phyloP scores from a whole-genome alignment of 1,284 basidiomycete species.

The Boletus semigastroideus region DNA sequence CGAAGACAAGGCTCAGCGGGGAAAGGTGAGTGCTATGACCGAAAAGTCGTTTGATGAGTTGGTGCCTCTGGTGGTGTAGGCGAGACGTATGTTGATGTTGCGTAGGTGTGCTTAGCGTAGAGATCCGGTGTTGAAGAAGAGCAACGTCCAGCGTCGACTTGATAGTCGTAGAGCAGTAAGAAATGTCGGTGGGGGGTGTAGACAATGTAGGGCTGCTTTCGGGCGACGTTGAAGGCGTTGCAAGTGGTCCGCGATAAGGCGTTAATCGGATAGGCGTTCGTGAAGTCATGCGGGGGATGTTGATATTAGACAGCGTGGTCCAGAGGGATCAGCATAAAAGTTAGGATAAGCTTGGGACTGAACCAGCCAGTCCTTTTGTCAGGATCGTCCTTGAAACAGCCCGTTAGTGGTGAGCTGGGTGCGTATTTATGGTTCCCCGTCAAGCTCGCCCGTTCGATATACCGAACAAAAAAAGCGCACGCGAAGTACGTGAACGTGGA shows the following conservation, averaged over 20 bases:
- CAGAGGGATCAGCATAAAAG: constrained; percentile 13
- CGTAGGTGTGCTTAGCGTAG: neutral
- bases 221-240: constrained; percentile 24
- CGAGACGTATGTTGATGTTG: neutral
- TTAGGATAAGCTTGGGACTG: constrained; percentile 27
- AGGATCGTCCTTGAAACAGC: constrained; percentile 11
- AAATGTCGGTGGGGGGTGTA: constrained; percentile 16
- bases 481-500: constrained; percentile 24
- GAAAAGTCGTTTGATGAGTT: neutral
- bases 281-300: constrained; percentile 27
- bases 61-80: neutral
- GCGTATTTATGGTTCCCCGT: constrained; percentile 26
- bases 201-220: constrained; percentile 25
- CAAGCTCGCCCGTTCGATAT: constrained; percentile 1
- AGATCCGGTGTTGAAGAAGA: constrained; percentile 13
- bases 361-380: constrained; percentile 29
- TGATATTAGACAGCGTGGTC: constrained; percentile 19
- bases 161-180: constrained; percentile 1
- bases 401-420: neutral
- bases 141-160: constrained; percentile 15
- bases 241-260: constrained; percentile 31
- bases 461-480: constrained; percentile 24
- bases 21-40: neutral
- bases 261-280: constrained; percentile 29
- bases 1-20: constrained; percentile 1